Conservation (phyloP, 345 rosid genomes). For the Laguncularia racemosa region DNA sequence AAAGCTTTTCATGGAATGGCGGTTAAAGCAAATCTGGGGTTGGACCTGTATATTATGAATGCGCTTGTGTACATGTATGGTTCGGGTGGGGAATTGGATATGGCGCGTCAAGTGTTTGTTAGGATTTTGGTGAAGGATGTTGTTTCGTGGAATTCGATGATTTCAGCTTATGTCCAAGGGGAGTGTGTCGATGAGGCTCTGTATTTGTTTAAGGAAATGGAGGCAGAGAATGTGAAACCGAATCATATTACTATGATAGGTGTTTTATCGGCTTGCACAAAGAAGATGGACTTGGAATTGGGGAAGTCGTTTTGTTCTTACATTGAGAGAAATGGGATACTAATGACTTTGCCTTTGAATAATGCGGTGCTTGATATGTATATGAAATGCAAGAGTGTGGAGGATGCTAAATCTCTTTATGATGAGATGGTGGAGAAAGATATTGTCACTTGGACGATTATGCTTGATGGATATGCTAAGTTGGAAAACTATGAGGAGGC, state of each 20-base stretch:
- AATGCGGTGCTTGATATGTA: constrained; percentile 76
- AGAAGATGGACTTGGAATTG: constrained; percentile 42
- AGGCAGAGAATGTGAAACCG: constrained; percentile 40
- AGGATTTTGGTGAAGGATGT: constrained; percentile 44
- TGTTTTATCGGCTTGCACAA: constrained; percentile 54
- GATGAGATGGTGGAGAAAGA: constrained; percentile 50
- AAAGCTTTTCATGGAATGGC: constrained; percentile 62
- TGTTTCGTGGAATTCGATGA: constrained; percentile 80
- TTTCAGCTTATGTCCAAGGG: constrained; percentile 47
- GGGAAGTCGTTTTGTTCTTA: constrained; percentile 47
- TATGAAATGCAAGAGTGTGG: constrained; percentile 59
- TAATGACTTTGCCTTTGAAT: constrained; percentile 41
- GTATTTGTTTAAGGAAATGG: constrained; percentile 45
- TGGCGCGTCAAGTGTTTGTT: constrained; percentile 42
- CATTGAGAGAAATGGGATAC: constrained; percentile 32
- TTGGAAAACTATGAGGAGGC: constrained; percentile 42
- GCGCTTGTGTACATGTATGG: constrained; percentile 59
- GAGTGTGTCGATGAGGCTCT: constrained; percentile 51
- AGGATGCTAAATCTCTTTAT: constrained; percentile 47
- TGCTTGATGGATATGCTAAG: constrained; percentile 70
- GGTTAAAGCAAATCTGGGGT: constrained; percentile 31
- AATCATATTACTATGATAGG: constrained; percentile 66
- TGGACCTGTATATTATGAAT: constrained; percentile 42
- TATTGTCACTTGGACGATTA: constrained; percentile 58
- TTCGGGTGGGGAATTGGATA: constrained; percentile 47